phyloP scores from a whole-genome alignment of 2,329 filamentous ascomycete species.

The Fusarium guadeloupense region DNA sequence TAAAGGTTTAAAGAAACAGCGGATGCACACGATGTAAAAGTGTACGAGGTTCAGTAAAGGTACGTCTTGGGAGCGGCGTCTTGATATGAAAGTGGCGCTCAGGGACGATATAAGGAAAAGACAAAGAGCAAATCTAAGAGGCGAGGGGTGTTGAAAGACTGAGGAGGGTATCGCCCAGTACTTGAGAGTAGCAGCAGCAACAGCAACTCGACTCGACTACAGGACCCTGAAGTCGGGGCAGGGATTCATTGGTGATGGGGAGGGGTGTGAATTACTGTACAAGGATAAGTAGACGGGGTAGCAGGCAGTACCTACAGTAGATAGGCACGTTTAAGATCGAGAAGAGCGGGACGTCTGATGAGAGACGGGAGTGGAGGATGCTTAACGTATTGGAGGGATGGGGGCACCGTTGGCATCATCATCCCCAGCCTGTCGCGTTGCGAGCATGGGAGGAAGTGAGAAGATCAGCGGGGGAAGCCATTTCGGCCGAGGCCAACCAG shows the following conservation, averaged over 20 bases:
- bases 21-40: constrained; percentile 27
- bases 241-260: constrained; percentile 28
- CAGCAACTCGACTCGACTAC: neutral
- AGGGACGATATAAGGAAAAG: constrained; percentile 28
- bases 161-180: constrained; percentile 38
- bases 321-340: constrained; percentile 32
- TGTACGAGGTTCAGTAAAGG: constrained; percentile 16
- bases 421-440: constrained; percentile 32
- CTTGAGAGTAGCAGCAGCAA: constrained; percentile 27
- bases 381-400: constrained; percentile 18
- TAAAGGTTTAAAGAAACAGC: constrained; percentile 10
- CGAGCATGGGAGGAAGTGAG: constrained; percentile 28
- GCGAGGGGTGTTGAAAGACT: constrained; percentile 24
- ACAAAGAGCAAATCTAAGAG: constrained; percentile 33
- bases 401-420: constrained; percentile 41
- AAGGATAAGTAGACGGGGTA: constrained; percentile 4
- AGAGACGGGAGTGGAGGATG: constrained; percentile 32
- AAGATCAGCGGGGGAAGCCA: constrained; percentile 41
- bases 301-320: constrained; percentile 23
- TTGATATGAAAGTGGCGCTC: constrained; percentile 39
- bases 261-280: constrained; percentile 16
- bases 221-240: constrained; percentile 37
- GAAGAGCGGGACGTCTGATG: constrained; percentile 27
- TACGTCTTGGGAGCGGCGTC: constrained; percentile 26
- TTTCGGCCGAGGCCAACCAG: constrained; percentile 40